A percentile compares a stretch with the other conserved stretches of the same genome.
phyloP scores from a whole-genome alignment of 176 grass and related monocot species.

The Zizania latifolia region DNA sequence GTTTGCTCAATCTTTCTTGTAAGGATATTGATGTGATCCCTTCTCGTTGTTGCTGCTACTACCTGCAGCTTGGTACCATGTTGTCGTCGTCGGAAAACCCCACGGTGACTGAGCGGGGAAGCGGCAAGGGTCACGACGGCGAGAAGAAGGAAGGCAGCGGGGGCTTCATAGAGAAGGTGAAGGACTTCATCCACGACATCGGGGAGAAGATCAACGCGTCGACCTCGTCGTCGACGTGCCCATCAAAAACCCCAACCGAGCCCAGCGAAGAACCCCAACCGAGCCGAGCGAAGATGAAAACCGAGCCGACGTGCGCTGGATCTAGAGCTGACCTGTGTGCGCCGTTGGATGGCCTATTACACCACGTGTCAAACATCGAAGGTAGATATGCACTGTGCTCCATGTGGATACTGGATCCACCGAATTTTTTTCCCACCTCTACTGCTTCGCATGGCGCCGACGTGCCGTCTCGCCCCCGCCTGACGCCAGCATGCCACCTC shows the following conservation, averaged over 20 bases:
- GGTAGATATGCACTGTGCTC: too few species aligned
- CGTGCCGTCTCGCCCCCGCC: too few species aligned
- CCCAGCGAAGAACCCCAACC: too few species aligned
- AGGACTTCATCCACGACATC: constrained; percentile 96
- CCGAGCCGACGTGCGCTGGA: too few species aligned
- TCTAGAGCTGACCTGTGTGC: too few species aligned
- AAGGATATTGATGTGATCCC: neutral
- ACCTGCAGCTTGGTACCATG: constrained; percentile 3
- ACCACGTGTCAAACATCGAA: too few species aligned
- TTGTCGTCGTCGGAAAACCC: constrained; percentile 49
- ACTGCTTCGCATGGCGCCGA: too few species aligned
- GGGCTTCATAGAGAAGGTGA: constrained; percentile 79
- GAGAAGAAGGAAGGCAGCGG: constrained; percentile 31
- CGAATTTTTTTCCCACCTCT: too few species aligned
- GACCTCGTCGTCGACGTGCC: constrained; percentile 81
- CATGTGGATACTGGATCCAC: too few species aligned
- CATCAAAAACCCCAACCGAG: constrained; percentile 92
- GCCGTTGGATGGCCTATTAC: too few species aligned
- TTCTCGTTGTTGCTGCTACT: neutral
- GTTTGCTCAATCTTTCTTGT: neutral
- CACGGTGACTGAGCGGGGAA: constrained; percentile 35
- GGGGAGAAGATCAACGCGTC: constrained; percentile 91
- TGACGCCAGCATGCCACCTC: too few species aligned
- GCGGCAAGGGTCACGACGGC: constrained; percentile 29
- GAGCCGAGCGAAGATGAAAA: too few species aligned